These are phyloP conservation scores for Taphrina pruni DNA, from an alignment of 1,139 yeast species.

Conservation along the genomic window DNA sequence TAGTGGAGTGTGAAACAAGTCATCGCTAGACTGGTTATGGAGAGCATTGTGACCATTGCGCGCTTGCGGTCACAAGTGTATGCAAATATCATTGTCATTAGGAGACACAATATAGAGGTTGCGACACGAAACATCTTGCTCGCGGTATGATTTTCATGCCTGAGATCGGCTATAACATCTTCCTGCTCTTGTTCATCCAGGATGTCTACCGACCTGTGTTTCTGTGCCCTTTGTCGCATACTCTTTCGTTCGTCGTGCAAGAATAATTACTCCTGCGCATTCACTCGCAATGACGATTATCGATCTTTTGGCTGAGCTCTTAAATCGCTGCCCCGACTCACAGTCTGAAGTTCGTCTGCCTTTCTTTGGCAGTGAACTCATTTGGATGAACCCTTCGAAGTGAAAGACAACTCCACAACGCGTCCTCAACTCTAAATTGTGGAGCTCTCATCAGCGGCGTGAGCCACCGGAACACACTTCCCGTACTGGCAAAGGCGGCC, in stretches of 20 bases:
- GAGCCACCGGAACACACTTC: too few relatives aligned
- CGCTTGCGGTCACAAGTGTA: background rate
- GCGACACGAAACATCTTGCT: background rate
- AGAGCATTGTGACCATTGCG: constrained; percentile 9
- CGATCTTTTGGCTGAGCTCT: too few relatives aligned
- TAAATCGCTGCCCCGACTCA: too few relatives aligned
- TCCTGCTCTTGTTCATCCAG: constrained; percentile 37
- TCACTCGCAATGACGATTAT: too few relatives aligned
- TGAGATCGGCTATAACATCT: background rate
- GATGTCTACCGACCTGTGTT: background rate
- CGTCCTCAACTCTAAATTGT: too few relatives aligned
- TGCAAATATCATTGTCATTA: constrained; percentile 3
- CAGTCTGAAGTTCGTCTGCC: too few relatives aligned
- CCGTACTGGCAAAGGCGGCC: too few relatives aligned
- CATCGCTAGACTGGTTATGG: constrained; percentile 26
- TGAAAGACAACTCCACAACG: too few relatives aligned
- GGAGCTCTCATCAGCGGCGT: too few relatives aligned
- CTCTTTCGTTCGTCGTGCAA: background rate
- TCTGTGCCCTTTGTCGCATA: constrained; percentile 5
- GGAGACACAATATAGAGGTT: background rate
- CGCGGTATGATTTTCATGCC: background rate
- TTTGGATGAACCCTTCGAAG: too few relatives aligned
- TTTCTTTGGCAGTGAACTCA: too few relatives aligned
- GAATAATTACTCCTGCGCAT: too few relatives aligned
- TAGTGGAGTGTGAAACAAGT: constrained; percentile 15